Percentiles rank a stretch among this genome's conserved stretches.
Evolutionary conservation across 2,329 filamentous ascomycete genomes (phyloP).

Genomic region (Tolypocladium paradoxum): DNA sequence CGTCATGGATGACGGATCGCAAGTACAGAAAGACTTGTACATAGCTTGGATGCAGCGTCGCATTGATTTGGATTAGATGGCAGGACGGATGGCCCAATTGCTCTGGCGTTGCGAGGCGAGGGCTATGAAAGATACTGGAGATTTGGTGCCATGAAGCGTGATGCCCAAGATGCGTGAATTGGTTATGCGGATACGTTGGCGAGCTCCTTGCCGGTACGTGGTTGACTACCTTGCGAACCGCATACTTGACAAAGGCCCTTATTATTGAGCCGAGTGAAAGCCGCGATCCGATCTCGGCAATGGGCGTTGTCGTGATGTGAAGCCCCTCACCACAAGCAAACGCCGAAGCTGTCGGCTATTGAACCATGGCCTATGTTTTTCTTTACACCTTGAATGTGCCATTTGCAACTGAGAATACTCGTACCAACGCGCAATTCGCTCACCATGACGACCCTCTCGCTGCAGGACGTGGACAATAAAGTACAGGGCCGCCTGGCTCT

Average conservation of each 20-base stretch:
- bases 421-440: neutral
- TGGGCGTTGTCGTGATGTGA: neutral
- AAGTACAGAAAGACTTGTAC: neutral
- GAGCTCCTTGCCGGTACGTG: too few relatives aligned
- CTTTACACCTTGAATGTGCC: neutral
- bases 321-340: neutral
- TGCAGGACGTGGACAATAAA: constrained; percentile 13
- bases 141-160: too few relatives aligned
- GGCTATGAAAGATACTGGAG: neutral
- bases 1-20: neutral
- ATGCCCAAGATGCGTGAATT: too few relatives aligned
- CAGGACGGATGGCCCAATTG: neutral
- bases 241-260: too few relatives aligned
- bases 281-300: neutral
- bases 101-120: neutral
- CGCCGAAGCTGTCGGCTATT: neutral
- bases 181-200: too few relatives aligned
- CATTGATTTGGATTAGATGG: neutral
- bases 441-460: constrained; percentile 10
- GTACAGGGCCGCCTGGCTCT: constrained; percentile 18
- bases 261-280: neutral
- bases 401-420: neutral
- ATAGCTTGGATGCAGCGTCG: neutral
- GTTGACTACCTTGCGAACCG: too few relatives aligned
- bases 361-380: neutral